Evolutionary conservation across 805 yeast genomes (phyloP).

Genomic region (Candida jianshihensis): DNA sequence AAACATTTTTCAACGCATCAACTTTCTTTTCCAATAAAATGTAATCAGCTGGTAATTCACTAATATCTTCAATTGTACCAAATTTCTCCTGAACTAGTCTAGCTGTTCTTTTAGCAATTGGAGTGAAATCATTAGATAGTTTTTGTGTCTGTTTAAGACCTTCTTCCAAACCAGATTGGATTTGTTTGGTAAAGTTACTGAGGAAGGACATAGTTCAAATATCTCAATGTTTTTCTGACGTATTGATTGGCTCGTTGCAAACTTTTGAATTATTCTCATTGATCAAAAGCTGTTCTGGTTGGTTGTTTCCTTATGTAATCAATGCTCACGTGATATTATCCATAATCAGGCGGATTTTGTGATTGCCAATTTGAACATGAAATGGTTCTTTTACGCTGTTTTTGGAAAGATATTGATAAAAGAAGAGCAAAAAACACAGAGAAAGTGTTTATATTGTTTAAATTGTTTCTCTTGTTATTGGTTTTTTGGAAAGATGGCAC

Average conservation of each 20-base stretch:
- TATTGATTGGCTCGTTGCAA: too few species aligned
- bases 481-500: too few species aligned
- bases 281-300: neutral
- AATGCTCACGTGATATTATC: too few species aligned
- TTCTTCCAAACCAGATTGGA: conserved; percentile 20
- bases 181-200: conserved; percentile 17
- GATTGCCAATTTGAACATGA: too few species aligned
- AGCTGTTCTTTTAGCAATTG: conserved; percentile 53
- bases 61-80: conserved; percentile 58
- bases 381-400: too few species aligned
- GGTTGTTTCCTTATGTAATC: neutral
- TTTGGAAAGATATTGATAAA: too few species aligned
- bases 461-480: too few species aligned
- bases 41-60: conserved; percentile 72
- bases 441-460: too few species aligned
- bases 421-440: too few species aligned
- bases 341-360: too few species aligned
- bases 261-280: too few species aligned
- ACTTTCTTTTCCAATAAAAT: conserved; percentile 58
- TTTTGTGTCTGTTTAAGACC: conserved; percentile 33
- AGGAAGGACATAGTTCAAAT: conserved; percentile 22
- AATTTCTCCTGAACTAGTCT: conserved; percentile 55
- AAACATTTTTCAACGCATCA: conserved; percentile 55
- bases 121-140: conserved; percentile 38
- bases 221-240: too few species aligned